Conservation (phyloP, 305 asterid genomes). For the Plantago lanceolata region DNA sequence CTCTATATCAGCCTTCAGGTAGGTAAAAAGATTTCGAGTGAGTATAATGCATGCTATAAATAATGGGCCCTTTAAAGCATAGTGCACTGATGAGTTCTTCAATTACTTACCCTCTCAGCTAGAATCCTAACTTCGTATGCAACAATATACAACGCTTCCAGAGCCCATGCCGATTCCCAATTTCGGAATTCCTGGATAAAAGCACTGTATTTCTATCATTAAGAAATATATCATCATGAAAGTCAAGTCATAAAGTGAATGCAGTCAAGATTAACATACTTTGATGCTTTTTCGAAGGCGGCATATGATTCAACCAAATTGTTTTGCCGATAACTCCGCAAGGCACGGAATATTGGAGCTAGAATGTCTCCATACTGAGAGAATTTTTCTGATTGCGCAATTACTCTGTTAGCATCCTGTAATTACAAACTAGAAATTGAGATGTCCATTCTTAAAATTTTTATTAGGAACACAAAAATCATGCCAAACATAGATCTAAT, state of each 20-base stretch:
- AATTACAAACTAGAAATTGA: slow-evolving; percentile 25
- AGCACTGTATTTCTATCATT: slow-evolving; percentile 67
- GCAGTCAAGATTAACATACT: slow-evolving; percentile 46
- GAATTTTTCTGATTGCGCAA: slow-evolving; percentile 66
- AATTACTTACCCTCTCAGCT: slow-evolving; percentile 71
- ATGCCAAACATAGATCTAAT: background rate
- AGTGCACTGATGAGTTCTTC: slow-evolving; percentile 11
- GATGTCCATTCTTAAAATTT: background rate
- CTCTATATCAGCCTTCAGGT: slow-evolving; percentile 78
- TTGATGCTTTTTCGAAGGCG: slow-evolving; percentile 86
- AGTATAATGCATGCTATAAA: background rate
- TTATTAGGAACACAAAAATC: background rate
- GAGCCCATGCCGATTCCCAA: slow-evolving; percentile 96
- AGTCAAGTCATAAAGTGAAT: slow-evolving; percentile 6
- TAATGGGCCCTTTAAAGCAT: slow-evolving; percentile 12
- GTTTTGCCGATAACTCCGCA: slow-evolving; percentile 67
- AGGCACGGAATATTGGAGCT: slow-evolving; percentile 66
- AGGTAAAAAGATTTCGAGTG: slow-evolving; percentile 27
- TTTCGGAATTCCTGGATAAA: slow-evolving; percentile 93
- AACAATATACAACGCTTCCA: slow-evolving; percentile 76
- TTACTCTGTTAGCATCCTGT: slow-evolving; percentile 81
- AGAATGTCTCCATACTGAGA: slow-evolving; percentile 73
- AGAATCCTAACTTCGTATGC: slow-evolving; percentile 88
- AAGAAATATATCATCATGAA: slow-evolving; percentile 30
- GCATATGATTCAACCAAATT: slow-evolving; percentile 66